phyloP scores from a whole-genome alignment of 495 filamentous ascomycete species.

The Aeminium ludgeri region DNA sequence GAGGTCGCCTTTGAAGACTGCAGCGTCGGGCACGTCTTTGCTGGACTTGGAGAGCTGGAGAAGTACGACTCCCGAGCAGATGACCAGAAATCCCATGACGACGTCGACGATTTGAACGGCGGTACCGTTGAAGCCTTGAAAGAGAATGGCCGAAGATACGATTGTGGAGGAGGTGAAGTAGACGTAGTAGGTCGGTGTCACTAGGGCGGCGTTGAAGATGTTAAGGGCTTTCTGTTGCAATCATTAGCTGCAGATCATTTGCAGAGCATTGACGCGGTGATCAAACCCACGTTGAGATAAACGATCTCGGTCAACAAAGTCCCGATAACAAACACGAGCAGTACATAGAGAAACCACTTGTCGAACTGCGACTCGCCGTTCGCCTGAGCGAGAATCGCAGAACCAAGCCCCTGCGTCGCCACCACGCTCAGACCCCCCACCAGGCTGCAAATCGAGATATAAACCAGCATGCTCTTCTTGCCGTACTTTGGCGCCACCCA shows the following conservation, averaged over 20 bases:
- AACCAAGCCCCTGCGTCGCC: constrained; percentile 80
- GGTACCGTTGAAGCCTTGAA: constrained; percentile 85
- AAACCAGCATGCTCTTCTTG: constrained; percentile 94
- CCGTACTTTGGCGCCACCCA: constrained; percentile 84
- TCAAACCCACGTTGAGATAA: constrained; percentile 72
- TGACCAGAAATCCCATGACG: constrained; percentile 83
- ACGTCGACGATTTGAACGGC: constrained; percentile 68
- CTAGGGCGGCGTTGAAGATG: constrained; percentile 88
- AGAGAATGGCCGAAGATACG: constrained; percentile 79
- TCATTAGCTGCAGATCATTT: constrained; percentile 17
- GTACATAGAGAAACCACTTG: constrained; percentile 88
- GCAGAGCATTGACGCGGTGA: too few relatives aligned
- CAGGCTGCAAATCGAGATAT: constrained; percentile 87
- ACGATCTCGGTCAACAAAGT: constrained; percentile 89
- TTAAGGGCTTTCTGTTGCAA: constrained; percentile 87
- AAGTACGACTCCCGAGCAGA: constrained; percentile 90
- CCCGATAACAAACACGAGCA: constrained; percentile 75
- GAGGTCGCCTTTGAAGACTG: constrained; percentile 82
- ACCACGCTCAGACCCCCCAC: constrained; percentile 92
- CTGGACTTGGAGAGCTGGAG: constrained; percentile 94
- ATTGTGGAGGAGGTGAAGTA: constrained; percentile 94
- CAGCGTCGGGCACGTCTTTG: constrained; percentile 89
- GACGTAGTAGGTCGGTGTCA: constrained; percentile 97
- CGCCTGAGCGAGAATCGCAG: constrained; percentile 77
- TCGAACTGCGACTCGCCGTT: constrained; percentile 76